These are phyloP conservation scores for Athelia psychrophila DNA, from an alignment of 1,284 basidiomycete genomes.

Conservation along the genomic window DNA sequence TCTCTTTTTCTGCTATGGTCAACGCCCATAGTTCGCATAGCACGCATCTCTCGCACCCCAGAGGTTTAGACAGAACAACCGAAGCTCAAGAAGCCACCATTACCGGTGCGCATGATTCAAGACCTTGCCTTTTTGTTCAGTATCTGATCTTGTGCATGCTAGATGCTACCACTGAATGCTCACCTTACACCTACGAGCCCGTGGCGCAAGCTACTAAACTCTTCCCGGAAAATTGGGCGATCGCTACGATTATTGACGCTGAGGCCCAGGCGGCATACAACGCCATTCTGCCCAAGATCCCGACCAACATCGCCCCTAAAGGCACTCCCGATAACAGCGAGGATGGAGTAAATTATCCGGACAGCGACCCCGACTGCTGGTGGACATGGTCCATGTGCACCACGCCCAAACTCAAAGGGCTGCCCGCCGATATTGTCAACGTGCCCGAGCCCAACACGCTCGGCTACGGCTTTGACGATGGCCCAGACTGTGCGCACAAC, in stretches of 20 bases:
- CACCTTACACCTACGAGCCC: slow-evolving; percentile 39
- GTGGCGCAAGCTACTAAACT: slow-evolving; percentile 35
- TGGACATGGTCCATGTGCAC: slow-evolving; percentile 61
- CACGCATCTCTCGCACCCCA: no score
- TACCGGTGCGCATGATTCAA: no score
- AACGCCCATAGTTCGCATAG: no score
- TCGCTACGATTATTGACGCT: slow-evolving; percentile 41
- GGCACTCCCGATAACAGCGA: slow-evolving; percentile 25
- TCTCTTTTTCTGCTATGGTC: no score
- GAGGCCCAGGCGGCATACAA: slow-evolving; percentile 40
- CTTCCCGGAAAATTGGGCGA: slow-evolving; percentile 46
- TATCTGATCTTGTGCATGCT: no score
- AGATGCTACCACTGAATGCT: slow-evolving; percentile 29
- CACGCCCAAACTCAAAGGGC: slow-evolving; percentile 40
- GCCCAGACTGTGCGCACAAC: slow-evolving; percentile 45
- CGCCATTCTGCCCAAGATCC: slow-evolving; percentile 25
- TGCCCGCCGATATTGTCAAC: slow-evolving; percentile 51
- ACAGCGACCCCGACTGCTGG: slow-evolving; percentile 28
- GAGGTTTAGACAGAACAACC: no score
- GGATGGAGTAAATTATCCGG: slow-evolving; percentile 25
- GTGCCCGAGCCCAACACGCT: slow-evolving; percentile 66
- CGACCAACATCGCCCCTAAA: slow-evolving; percentile 33
- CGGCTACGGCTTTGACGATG: slow-evolving; percentile 65
- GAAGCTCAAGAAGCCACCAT: no score
- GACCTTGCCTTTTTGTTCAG: no score